Evolutionary conservation across 2,329 filamentous ascomycete species (phyloP).

Genomic region (Microcera coccophila): DNA sequence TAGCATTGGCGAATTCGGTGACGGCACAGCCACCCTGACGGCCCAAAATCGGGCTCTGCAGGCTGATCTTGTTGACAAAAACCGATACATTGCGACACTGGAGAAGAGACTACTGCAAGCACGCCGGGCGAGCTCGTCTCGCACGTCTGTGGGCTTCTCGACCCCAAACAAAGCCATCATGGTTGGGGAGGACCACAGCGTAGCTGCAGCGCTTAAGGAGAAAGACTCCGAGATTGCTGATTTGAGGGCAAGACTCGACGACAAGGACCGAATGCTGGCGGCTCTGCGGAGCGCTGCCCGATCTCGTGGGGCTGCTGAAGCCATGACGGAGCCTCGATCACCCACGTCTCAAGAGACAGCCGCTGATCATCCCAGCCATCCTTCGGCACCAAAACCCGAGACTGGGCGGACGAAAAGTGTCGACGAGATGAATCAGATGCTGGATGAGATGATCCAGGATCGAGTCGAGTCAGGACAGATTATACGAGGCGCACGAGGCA

Average conservation of each 20-base stretch:
- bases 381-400: constrained; percentile 26
- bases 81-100: constrained; percentile 88
- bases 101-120: constrained; percentile 92
- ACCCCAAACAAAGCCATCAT: constrained; percentile 58
- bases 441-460: constrained; percentile 95
- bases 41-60: constrained; percentile 91
- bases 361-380: constrained; percentile 11
- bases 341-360: constrained; percentile 17
- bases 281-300: constrained; percentile 81
- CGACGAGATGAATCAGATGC: constrained; percentile 87
- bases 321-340: constrained; percentile 32
- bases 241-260: constrained; percentile 81
- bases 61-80: constrained; percentile 94
- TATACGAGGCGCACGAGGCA: constrained; percentile 63
- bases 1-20: constrained; percentile 74
- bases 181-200: constrained; percentile 75
- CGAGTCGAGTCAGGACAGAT: constrained; percentile 73
- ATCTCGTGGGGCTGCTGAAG: constrained; percentile 77
- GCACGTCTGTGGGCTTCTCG: constrained; percentile 71
- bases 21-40: constrained; percentile 75
- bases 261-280: constrained; percentile 90
- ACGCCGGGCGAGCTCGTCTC: constrained; percentile 81
- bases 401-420: constrained; percentile 64
- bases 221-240: constrained; percentile 92
- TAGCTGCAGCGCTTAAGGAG: constrained; percentile 70